Evolutionary conservation across 495 filamentous ascomycete species (phyloP).

Genomic region (Neurospora sp.): DNA sequence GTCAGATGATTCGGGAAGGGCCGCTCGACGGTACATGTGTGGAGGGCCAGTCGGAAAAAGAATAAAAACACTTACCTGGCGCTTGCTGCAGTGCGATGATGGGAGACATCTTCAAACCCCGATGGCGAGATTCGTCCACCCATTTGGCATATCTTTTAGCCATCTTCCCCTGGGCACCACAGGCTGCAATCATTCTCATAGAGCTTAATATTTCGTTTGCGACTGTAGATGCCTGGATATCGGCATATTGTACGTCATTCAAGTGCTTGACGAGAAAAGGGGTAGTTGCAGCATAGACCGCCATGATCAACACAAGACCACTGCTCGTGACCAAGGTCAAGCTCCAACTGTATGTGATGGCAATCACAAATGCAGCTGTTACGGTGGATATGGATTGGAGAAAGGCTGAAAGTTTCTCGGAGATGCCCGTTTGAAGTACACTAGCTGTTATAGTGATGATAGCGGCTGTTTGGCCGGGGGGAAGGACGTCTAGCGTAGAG

Average conservation of each 20-base stretch:
- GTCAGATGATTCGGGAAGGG: slow-evolving; percentile 4
- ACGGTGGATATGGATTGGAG: slow-evolving; percentile 45
- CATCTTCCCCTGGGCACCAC: slow-evolving; percentile 50
- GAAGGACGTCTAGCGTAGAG: slow-evolving; percentile 44
- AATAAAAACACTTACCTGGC: slow-evolving; percentile 21
- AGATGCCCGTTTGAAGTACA: slow-evolving; percentile 55
- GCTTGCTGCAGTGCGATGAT: slow-evolving; percentile 36
- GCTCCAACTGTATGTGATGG: slow-evolving; percentile 47
- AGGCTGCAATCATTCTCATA: slow-evolving; percentile 52
- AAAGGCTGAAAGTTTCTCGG: slow-evolving; percentile 46
- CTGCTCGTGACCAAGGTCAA: slow-evolving; percentile 47
- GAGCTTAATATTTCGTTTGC: slow-evolving; percentile 49
- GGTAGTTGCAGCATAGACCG: slow-evolving; percentile 45
- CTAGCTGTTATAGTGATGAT: slow-evolving; percentile 57
- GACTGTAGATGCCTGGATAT: slow-evolving; percentile 50
- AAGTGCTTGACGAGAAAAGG: slow-evolving; percentile 49
- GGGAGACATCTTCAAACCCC: slow-evolving; percentile 43
- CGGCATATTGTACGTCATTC: slow-evolving; percentile 43
- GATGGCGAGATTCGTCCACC: slow-evolving; percentile 46
- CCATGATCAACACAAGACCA: slow-evolving; percentile 44
- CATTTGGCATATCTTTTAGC: slow-evolving; percentile 41
- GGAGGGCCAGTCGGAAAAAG: background rate
- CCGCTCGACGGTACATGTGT: background rate
- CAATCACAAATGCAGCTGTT: slow-evolving; percentile 42
- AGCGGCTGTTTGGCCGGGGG: slow-evolving; percentile 42